Conservation (phyloP, 139 green algal species). For the Closterium sp. region DNA sequence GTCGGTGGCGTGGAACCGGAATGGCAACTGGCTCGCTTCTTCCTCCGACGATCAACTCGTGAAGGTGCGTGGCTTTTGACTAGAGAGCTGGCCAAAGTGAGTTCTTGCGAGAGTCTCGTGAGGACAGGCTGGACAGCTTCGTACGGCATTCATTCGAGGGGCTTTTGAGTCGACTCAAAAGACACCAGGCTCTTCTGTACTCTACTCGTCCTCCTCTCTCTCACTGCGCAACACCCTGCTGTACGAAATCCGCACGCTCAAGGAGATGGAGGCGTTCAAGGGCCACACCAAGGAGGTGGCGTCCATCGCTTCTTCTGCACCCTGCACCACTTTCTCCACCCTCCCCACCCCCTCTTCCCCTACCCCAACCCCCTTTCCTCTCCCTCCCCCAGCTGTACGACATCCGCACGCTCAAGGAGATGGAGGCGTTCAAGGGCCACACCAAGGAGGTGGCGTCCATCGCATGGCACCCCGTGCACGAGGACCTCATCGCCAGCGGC, state of each 20-base stretch:
- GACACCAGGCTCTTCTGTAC: no score
- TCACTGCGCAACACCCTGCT: constrained; percentile 1
- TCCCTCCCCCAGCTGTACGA: constrained; percentile 44
- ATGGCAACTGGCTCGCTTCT: constrained; percentile 84
- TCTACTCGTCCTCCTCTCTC: neutral
- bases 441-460: constrained; percentile 68
- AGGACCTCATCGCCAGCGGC: constrained; percentile 74
- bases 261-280: constrained; percentile 65
- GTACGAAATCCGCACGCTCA: constrained; percentile 58
- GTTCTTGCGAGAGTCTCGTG: no score
- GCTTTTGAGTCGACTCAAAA: neutral
- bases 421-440: constrained; percentile 75
- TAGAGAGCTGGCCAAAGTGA: no score
- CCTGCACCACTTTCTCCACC: no score
- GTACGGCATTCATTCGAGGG: no score
- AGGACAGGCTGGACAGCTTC: no score
- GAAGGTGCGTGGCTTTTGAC: constrained; percentile 56
- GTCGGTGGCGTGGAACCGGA: constrained; percentile 76
- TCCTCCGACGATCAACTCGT: constrained; percentile 71
- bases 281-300: constrained; percentile 82
- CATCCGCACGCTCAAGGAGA: constrained; percentile 59
- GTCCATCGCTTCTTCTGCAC: constrained; percentile 57
- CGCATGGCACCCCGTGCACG: constrained; percentile 83
- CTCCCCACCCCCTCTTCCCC: no score
- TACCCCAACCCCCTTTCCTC: neutral